Conservation (phyloP, 2,329 filamentous ascomycete species). For the Aspergillus costaricaensis region DNA sequence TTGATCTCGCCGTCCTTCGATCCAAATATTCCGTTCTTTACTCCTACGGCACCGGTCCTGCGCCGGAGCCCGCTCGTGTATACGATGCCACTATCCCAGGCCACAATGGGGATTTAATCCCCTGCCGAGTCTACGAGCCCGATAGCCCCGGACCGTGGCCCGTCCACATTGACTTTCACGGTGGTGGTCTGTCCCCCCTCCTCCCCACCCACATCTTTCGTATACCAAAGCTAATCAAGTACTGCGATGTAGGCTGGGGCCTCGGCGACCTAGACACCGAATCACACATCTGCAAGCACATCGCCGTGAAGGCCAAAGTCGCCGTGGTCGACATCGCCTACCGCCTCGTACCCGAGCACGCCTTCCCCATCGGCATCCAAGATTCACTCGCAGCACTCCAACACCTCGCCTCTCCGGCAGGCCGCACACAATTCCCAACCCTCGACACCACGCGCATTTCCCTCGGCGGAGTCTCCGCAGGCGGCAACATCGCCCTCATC, state of each 20-base stretch:
- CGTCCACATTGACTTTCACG: constrained; percentile 54
- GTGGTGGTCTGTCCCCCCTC: constrained; percentile 36
- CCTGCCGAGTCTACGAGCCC: constrained; percentile 51
- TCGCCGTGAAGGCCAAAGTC: constrained; percentile 48
- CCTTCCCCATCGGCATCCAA: constrained; percentile 52
- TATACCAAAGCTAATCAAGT: too few species aligned
- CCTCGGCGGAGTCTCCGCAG: constrained; percentile 50
- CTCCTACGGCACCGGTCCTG: constrained; percentile 48
- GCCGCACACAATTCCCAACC: constrained; percentile 39
- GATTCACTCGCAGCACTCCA: constrained; percentile 53
- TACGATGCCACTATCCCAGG: constrained; percentile 43
- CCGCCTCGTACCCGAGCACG: constrained; percentile 53
- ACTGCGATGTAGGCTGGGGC: constrained; percentile 40
- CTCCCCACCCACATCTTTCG: too few species aligned
- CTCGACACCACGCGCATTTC: constrained; percentile 44
- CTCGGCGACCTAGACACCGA: constrained; percentile 55
- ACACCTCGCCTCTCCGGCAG: constrained; percentile 41
- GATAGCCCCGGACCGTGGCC: constrained; percentile 45
- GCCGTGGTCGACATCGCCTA: constrained; percentile 56
- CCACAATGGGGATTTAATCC: constrained; percentile 35
- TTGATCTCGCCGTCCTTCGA: constrained; percentile 44
- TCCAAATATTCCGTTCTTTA: constrained; percentile 49
- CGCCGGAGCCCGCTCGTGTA: constrained; percentile 43
- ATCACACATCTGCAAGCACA: constrained; percentile 52
- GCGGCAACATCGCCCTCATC: constrained; percentile 30